Percentiles rank a stretch among this genome's conserved stretches.
Conservation (phyloP, 257 asterid genomes). For the Perilla frutescens region DNA sequence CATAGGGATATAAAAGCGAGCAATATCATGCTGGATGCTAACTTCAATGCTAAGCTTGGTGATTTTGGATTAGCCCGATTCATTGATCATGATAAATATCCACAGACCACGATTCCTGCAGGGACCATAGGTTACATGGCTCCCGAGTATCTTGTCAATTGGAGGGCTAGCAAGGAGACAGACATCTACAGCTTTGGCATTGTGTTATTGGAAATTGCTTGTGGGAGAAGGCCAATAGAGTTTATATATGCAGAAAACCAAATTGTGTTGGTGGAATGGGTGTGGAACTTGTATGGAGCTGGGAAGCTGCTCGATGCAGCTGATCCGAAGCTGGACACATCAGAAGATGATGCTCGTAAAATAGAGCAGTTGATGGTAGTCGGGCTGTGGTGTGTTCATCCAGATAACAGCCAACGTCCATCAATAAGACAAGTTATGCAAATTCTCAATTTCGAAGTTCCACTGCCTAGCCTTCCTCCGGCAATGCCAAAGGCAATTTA, state of each 20-base stretch:
- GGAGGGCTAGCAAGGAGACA: background rate
- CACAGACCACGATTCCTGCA: background rate
- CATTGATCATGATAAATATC: background rate
- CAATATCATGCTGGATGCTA: background rate
- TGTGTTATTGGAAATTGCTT: background rate
- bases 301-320: conserved; percentile 33
- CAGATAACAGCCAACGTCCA: conserved; percentile 29
- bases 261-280: conserved; percentile 20
- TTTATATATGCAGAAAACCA: background rate
- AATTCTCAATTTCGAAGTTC: conserved; percentile 33
- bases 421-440: conserved; percentile 33
- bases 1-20: conserved; percentile 10
- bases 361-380: conserved; percentile 35
- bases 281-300: conserved; percentile 34
- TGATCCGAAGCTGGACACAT: conserved; percentile 14
- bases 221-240: background rate
- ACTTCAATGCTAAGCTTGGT: conserved; percentile 19
- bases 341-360: conserved; percentile 13
- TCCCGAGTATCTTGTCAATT: background rate
- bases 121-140: background rate
- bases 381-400: conserved; percentile 52
- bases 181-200: background rate
- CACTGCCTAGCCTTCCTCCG: conserved; percentile 2
- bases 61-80: conserved; percentile 4
- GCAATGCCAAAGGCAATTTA: background rate